Evolutionary conservation across 495 filamentous ascomycete genomes (phyloP).

Genomic region (Penicillium waksmanii): DNA sequence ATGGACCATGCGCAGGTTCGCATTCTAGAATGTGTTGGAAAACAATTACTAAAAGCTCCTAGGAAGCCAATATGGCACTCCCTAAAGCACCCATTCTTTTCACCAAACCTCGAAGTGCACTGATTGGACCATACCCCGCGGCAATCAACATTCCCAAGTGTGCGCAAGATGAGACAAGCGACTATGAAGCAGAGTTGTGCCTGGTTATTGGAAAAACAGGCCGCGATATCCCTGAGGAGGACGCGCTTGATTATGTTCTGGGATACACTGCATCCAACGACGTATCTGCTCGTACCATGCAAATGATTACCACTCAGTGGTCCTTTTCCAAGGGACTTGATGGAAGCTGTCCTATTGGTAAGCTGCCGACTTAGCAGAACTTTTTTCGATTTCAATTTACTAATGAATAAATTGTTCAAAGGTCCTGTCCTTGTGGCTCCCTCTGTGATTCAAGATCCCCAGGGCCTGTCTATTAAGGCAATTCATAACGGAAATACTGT

Average conservation of each 20-base stretch:
- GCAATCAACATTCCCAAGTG: constrained; percentile 45
- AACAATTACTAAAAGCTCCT: neutral
- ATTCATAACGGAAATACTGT: constrained; percentile 17
- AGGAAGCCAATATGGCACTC: constrained; percentile 43
- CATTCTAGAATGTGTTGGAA: neutral
- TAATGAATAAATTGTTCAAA: constrained; percentile 12
- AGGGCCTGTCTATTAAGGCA: constrained; percentile 14
- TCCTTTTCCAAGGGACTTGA: constrained; percentile 50
- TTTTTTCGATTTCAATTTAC: neutral
- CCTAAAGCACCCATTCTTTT: constrained; percentile 48
- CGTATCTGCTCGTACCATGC: constrained; percentile 41
- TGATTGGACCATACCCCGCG: constrained; percentile 47
- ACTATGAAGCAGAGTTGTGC: constrained; percentile 53
- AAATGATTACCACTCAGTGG: constrained; percentile 43
- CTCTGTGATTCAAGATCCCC: constrained; percentile 33
- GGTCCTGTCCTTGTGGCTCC: constrained; percentile 45
- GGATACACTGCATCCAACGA: constrained; percentile 49
- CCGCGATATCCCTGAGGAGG: constrained; percentile 41
- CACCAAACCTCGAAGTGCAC: constrained; percentile 49
- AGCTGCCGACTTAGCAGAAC: neutral
- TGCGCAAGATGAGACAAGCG: constrained; percentile 50
- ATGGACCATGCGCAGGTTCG: constrained; percentile 40
- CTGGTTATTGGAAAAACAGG: constrained; percentile 45
- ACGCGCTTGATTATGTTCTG: constrained; percentile 46
- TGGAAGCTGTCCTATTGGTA: constrained; percentile 38